These are phyloP conservation scores for Entomortierella chlamydospora DNA, from an alignment of 192 early-diverging fungal species.

Conservation along the genomic window DNA sequence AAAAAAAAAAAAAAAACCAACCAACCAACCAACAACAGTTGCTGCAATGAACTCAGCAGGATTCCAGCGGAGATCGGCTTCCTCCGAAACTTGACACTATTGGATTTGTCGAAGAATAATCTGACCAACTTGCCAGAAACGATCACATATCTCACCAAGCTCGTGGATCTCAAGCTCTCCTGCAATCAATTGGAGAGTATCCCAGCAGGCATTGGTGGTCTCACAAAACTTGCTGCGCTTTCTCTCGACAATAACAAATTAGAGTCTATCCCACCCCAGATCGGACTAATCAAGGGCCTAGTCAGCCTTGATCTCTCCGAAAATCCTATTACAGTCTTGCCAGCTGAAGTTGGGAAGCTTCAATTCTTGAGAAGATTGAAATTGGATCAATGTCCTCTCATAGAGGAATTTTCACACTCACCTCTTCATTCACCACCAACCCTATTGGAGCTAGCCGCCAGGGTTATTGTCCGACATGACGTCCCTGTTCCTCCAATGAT, in stretches of 20 bases:
- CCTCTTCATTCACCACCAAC: conserved; percentile 67
- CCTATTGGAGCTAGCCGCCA: conserved; percentile 81
- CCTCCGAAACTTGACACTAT: conserved; percentile 71
- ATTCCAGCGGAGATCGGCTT: conserved; percentile 83
- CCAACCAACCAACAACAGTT: conserved; percentile 59
- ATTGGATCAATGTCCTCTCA: conserved; percentile 66
- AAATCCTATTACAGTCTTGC: conserved; percentile 74
- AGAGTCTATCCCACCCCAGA: conserved; percentile 68
- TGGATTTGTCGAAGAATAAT: conserved; percentile 75
- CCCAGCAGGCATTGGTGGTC: conserved; percentile 68
- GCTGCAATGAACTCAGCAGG: conserved; percentile 75
- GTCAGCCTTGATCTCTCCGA: conserved; percentile 73
- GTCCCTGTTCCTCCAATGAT: conserved; percentile 64
- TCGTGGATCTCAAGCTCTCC: conserved; percentile 73
- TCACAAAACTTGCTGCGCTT: conserved; percentile 76
- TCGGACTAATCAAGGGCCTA: conserved; percentile 71
- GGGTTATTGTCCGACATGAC: conserved; percentile 76
- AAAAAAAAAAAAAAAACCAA: too few relatives aligned
- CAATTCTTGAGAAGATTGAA: conserved; percentile 74
- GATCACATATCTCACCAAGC: conserved; percentile 71
- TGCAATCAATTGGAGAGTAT: conserved; percentile 73
- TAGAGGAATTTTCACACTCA: conserved; percentile 55
- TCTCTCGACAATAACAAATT: conserved; percentile 72
- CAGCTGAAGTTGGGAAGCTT: conserved; percentile 77
- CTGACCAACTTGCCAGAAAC: conserved; percentile 74